phyloP scores from a whole-genome alignment of 1,284 basidiomycete species.

The Fistulina hepatica region DNA sequence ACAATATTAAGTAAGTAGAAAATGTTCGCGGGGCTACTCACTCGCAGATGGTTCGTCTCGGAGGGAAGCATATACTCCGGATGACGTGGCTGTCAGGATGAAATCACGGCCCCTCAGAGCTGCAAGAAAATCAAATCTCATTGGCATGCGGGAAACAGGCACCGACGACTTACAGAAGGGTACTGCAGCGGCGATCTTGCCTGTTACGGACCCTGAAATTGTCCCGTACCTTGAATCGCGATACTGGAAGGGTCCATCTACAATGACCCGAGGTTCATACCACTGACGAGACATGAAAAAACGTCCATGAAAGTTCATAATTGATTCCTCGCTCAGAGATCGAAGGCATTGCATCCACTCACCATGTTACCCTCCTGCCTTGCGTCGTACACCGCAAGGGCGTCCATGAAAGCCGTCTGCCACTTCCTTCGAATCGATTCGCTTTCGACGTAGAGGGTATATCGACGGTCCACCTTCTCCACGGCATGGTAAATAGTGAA shows the following conservation, averaged over 20 bases:
- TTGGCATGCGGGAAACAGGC: neutral
- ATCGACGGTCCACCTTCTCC: constrained; percentile 41
- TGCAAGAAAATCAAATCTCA: constrained; percentile 18
- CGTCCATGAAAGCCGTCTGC: constrained; percentile 47
- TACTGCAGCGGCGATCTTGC: constrained; percentile 45
- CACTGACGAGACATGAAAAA: constrained; percentile 31
- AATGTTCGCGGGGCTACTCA: constrained; percentile 17
- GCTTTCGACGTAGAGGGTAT: constrained; percentile 58
- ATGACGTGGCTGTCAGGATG: constrained; percentile 48
- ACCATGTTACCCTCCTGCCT: constrained; percentile 65
- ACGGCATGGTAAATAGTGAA: constrained; percentile 66
- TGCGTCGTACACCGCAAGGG: constrained; percentile 48
- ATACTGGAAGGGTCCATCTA: constrained; percentile 56
- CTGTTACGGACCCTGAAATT: constrained; percentile 32
- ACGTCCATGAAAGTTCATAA: constrained; percentile 4
- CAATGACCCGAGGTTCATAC: constrained; percentile 48
- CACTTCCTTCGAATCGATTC: constrained; percentile 50
- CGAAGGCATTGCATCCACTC: constrained; percentile 12
- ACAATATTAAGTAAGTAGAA: too few relatives aligned
- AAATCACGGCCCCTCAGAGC: constrained; percentile 40
- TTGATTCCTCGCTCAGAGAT: too few relatives aligned
- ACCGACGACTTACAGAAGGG: constrained; percentile 43
- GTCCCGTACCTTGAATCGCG: too few relatives aligned
- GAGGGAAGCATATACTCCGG: constrained; percentile 55
- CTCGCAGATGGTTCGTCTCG: constrained; percentile 42